Evolutionary conservation across 2,329 filamentous ascomycete species (phyloP).

Genomic region (Fusarium sp.): DNA sequence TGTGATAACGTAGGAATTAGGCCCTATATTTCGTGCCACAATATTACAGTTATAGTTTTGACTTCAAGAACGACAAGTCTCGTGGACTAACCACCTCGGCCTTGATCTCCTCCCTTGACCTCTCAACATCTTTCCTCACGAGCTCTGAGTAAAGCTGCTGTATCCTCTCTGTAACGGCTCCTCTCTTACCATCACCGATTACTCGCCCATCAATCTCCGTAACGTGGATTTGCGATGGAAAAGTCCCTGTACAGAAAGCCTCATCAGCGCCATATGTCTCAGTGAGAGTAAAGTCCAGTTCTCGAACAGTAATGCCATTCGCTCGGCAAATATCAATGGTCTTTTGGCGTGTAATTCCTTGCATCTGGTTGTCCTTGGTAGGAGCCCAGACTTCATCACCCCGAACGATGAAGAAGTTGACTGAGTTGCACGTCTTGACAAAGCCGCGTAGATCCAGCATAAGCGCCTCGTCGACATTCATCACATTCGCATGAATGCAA

Average conservation of each 20-base stretch:
- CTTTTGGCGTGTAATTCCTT: not conserved
- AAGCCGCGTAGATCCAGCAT: not conserved
- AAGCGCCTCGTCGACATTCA: not conserved
- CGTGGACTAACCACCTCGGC: not conserved
- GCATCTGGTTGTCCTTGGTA: constrained; percentile 14
- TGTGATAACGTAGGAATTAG: no score
- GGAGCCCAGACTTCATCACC: constrained; percentile 9
- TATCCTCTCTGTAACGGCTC: not conserved
- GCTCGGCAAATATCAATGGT: not conserved
- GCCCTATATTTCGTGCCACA: no score
- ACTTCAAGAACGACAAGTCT: not conserved
- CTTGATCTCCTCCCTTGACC: not conserved
- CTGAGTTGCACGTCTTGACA: constrained; percentile 5
- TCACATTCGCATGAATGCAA: not conserved
- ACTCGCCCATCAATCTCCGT: not conserved
- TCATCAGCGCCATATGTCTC: constrained; percentile 1
- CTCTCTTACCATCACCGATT: not conserved
- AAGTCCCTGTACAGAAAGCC: not conserved
- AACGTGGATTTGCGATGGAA: constrained; percentile 7
- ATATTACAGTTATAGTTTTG: not conserved
- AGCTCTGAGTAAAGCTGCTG: not conserved
- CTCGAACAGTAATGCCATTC: accelerated
- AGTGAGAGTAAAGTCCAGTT: not conserved
- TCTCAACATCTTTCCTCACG: not conserved
- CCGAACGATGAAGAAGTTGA: constrained; percentile 3